Conservation (phyloP, 805 yeast species). For the Myxozyma lipomycoides region DNA sequence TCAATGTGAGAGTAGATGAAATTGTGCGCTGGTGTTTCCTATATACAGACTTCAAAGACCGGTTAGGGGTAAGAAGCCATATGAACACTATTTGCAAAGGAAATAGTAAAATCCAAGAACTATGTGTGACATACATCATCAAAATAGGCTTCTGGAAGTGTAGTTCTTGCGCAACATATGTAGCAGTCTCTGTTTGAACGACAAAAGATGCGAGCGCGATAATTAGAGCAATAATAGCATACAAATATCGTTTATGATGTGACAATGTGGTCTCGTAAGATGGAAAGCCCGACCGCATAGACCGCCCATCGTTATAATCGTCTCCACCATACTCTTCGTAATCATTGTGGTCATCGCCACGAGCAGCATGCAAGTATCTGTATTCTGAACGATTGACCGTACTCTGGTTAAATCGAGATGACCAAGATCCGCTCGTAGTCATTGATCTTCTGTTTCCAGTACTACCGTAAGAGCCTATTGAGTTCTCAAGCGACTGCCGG, state of each 20-base stretch:
- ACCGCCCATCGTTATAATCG: slow-evolving; percentile 5
- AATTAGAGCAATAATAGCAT: slow-evolving; percentile 46
- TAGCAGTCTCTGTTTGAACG: slow-evolving; percentile 73
- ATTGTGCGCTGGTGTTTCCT: slow-evolving; percentile 24
- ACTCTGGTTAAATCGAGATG: slow-evolving; percentile 12
- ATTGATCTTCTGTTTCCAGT: not conserved
- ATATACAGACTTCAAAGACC: slow-evolving; percentile 24
- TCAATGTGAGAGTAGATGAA: slow-evolving; percentile 30
- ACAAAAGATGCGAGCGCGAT: slow-evolving; percentile 61
- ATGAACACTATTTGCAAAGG: slow-evolving; percentile 58
- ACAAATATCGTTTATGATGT: slow-evolving; percentile 21
- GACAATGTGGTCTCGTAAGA: slow-evolving; percentile 11
- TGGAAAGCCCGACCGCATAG: slow-evolving; percentile 8
- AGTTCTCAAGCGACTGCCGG: not conserved
- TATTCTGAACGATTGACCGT: slow-evolving; percentile 24
- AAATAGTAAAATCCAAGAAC: slow-evolving; percentile 71
- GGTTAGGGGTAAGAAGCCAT: slow-evolving; percentile 38
- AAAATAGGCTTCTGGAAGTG: slow-evolving; percentile 68
- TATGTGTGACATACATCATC: slow-evolving; percentile 60
- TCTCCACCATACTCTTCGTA: slow-evolving; percentile 1
- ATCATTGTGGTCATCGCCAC: slow-evolving; percentile 8
- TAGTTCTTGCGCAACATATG: slow-evolving; percentile 54
- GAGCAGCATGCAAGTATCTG: slow-evolving; percentile 19
- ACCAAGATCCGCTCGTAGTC: not conserved
- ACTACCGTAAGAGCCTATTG: not conserved